Conservation (phyloP, 345 rosid species). For the Rhizophora mangle region DNA sequence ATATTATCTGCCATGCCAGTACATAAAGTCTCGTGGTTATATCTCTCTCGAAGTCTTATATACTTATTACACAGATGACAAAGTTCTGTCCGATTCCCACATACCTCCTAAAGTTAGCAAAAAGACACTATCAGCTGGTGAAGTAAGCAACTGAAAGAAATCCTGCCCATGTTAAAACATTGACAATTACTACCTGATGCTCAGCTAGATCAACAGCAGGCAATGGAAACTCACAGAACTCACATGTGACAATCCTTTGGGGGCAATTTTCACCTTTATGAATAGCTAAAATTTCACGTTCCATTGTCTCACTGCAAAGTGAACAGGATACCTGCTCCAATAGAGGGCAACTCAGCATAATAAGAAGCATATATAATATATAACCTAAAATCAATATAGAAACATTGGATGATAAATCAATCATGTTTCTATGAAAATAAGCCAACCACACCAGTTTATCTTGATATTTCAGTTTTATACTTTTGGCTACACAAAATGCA, state of each 20-base stretch:
- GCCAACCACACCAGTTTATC: no score
- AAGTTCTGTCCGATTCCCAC: constrained; percentile 93
- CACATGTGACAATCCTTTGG: constrained; percentile 86
- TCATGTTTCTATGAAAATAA: no score
- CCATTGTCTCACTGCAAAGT: constrained; percentile 81
- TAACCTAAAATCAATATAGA: constrained; percentile 6
- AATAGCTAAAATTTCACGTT: constrained; percentile 64
- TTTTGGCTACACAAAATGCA: not conserved
- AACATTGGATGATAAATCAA: no score
- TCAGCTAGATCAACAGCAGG: constrained; percentile 86
- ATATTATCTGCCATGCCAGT: constrained; percentile 51
- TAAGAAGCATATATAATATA: constrained; percentile 1
- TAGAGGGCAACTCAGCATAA: not conserved
- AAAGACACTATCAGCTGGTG: constrained; percentile 11
- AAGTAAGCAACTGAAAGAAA: not conserved
- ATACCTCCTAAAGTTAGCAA: constrained; percentile 60
- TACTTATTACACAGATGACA: constrained; percentile 77
- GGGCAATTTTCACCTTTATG: constrained; percentile 90
- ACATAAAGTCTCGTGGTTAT: constrained; percentile 68
- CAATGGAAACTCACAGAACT: constrained; percentile 94
- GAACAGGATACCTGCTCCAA: constrained; percentile 73
- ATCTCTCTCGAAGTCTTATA: constrained; percentile 75
- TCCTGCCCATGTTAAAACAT: not conserved
- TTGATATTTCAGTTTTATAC: no score
- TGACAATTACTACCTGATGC: constrained; percentile 72